Conservation (phyloP, 2,329 filamentous ascomycete genomes). For the Pseudophaeomoniella oleicola region DNA sequence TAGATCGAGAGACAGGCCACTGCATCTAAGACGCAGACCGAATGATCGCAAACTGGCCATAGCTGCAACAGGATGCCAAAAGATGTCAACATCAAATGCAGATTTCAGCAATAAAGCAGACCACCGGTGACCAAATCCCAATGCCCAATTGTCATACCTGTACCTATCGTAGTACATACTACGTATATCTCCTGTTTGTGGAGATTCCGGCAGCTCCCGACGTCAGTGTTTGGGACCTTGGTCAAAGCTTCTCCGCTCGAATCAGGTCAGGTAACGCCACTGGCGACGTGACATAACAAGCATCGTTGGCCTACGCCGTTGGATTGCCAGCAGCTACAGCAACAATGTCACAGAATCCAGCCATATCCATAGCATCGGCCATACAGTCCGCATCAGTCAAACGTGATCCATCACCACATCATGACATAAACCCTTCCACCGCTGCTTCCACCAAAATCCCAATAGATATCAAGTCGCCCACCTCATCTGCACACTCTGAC, state of each 20-base stretch:
- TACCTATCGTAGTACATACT: background rate
- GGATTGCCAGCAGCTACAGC: background rate
- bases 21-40: too few species aligned
- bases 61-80: too few species aligned
- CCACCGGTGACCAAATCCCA: too few species aligned
- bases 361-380: slow-evolving; percentile 58
- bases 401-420: slow-evolving; percentile 50
- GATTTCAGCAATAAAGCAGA: too few species aligned
- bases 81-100: too few species aligned
- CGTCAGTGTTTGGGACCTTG: too few species aligned
- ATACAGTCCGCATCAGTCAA: slow-evolving; percentile 72
- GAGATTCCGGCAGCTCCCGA: too few species aligned
- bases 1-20: too few species aligned
- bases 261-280: too few species aligned
- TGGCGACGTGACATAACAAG: background rate
- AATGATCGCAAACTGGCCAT: too few species aligned
- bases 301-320: background rate
- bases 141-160: too few species aligned
- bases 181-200: background rate
- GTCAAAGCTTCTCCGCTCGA: too few species aligned
- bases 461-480: slow-evolving; percentile 22
- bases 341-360: slow-evolving; percentile 41
- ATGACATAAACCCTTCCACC: slow-evolving; percentile 72
- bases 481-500: slow-evolving; percentile 22
- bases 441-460: slow-evolving; percentile 53